Evolutionary conservation across 1,284 basidiomycete genomes (phyloP), one percentile per base, ranked within the genome.

Genomic region (Trametes hirsuta): DNA sequence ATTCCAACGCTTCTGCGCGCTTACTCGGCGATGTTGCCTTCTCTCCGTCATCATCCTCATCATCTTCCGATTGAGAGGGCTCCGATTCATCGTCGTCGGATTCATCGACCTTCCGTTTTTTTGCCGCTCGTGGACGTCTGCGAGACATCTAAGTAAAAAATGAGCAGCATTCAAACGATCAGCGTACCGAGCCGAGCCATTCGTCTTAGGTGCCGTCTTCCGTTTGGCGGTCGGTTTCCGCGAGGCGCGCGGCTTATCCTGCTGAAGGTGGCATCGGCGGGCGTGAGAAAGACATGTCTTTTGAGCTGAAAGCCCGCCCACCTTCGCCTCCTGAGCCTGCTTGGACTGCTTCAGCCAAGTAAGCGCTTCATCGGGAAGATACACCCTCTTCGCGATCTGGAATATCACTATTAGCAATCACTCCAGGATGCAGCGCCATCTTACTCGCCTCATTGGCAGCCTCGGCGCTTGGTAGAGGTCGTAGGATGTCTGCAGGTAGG

Each of bases 401-500:
- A 12, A 9, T 8, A 12, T 14, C 2, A 4, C n/a, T 15, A 12
- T 24, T 41, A 25, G 22, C 21, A 42, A 10, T 11, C 6, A 18
- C 15, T 9, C 35, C 9, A 15, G 5, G 21, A 22, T 10, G 6
- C 18, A 37, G 14, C 14, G n/a, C 6, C 10, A 11, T 36, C 15
- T 14, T 2, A 24, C 72, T 35, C 57, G 87, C 90, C 80, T 87
- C 80, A 57, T 85, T 84, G 1, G 82, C 83, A 2, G 84, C 81
- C 47, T 90, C 88, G 6, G 83, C 74, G 66, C 77, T 86, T 0
- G 87, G 85, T 51, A 90, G 74, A 0, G 86, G 76, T 18, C 83
- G 79, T 59, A 98, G 85, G 55, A 98, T 93, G 72, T 98, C 95
- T 6, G 80, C 72, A 0, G 95, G 95, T 25, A 98, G 74, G 64